phyloP scores from a whole-genome alignment of 208 protist species.

The Lotmaria passim region DNA sequence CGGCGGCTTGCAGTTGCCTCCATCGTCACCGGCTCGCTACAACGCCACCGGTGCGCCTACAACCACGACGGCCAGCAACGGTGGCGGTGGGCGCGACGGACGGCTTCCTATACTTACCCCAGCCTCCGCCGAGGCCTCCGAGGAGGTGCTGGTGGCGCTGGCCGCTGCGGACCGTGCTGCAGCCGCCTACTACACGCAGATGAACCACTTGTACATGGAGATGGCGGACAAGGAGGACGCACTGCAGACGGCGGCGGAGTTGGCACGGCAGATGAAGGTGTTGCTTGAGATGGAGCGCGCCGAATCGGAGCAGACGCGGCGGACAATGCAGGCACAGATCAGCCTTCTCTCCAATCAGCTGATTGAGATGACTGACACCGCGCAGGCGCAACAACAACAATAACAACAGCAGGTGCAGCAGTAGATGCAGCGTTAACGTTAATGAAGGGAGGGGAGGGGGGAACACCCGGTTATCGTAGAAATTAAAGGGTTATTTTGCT shows the following conservation, averaged over 20 bases:
- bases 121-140: conserved; percentile 33
- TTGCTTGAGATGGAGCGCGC: conserved; percentile 46
- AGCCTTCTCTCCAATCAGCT: conserved; percentile 74
- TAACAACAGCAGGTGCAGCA: not conserved
- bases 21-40: not conserved
- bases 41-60: not conserved
- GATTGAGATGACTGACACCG: conserved; percentile 28
- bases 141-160: conserved; percentile 61
- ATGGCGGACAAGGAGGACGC: conserved; percentile 63
- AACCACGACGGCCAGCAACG: not conserved
- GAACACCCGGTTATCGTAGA: too few species aligned
- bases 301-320: conserved; percentile 53
- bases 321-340: conserved; percentile 74
- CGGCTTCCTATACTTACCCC: not conserved
- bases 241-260: conserved; percentile 37
- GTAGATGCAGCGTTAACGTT: not conserved
- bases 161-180: conserved; percentile 73
- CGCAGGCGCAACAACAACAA: not conserved
- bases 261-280: conserved; percentile 40
- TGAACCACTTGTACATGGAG: conserved; percentile 61
- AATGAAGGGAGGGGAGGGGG: not conserved
- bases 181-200: conserved; percentile 72
- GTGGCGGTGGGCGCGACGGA: not conserved
- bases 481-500: too few species aligned
- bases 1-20: not conserved